A percentile compares a stretch with the other conserved stretches of the same genome.
These are phyloP conservation scores for Fonsecaea pedrosoi DNA, from an alignment of 2,329 filamentous ascomycete genomes.

Conservation along the genomic window DNA sequence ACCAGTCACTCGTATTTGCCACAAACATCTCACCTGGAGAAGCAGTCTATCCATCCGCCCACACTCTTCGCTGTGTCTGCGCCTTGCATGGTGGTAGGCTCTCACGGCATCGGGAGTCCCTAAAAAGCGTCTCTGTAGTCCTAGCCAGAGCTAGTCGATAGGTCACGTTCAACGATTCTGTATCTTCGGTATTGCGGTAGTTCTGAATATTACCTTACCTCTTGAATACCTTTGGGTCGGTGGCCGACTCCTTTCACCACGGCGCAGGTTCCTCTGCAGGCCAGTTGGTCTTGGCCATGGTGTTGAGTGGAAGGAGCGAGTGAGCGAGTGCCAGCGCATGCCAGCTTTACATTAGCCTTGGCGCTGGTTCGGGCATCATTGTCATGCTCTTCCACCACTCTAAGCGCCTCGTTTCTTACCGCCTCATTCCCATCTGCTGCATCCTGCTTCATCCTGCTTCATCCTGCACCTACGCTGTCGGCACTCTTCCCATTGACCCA, in stretches of 20 bases:
- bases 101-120: neutral
- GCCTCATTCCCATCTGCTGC: constrained; percentile 14
- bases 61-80: neutral
- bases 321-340: constrained; percentile 32
- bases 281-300: constrained; percentile 1
- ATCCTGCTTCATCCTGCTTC: constrained; percentile 11
- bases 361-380: constrained; percentile 30
- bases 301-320: constrained; percentile 12
- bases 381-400: constrained; percentile 21
- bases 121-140: neutral
- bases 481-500: constrained; percentile 23
- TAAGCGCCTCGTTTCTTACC: constrained; percentile 21
- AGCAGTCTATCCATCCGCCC: neutral
- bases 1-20: neutral
- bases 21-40: neutral
- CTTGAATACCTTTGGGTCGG: neutral
- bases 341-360: constrained; percentile 24
- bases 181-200: constrained; percentile 25
- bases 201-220: constrained; percentile 26
- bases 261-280: neutral
- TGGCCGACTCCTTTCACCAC: neutral
- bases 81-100: neutral
- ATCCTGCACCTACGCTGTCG: neutral
- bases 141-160: neutral
- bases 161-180: neutral